Conservation (phyloP, 2,329 filamentous ascomycete species). For the Trichoderma asperellum region DNA sequence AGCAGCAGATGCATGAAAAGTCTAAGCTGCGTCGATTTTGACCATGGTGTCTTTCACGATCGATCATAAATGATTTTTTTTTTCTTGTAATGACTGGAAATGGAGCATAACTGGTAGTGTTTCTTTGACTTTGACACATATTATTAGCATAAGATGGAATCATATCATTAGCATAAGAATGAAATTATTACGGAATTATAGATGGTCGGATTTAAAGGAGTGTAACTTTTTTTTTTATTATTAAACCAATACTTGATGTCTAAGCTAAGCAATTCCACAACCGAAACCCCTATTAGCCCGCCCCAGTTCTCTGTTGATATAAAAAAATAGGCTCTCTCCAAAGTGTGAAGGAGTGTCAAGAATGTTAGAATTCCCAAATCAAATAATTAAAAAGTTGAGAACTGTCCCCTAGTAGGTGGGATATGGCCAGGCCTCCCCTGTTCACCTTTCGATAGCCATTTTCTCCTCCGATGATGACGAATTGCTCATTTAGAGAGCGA, state of each 20-base stretch:
- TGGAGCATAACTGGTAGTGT: not conserved
- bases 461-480: not conserved
- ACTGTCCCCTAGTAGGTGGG: conserved; percentile 16
- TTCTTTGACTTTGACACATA: not conserved
- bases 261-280: conserved; percentile 4
- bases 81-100: not conserved
- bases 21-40: conserved; percentile 3
- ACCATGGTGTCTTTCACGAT: not conserved
- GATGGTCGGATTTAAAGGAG: conserved; percentile 15
- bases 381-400: conserved; percentile 13
- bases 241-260: conserved; percentile 8
- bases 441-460: not conserved
- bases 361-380: conserved; percentile 1
- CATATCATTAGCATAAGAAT: not conserved
- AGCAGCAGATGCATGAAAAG: conserved; percentile 27
- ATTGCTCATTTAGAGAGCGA: conserved; percentile 41
- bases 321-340: not conserved
- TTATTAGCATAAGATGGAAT: not conserved
- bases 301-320: conserved; percentile 15
- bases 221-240: conserved; percentile 22
- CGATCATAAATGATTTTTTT: not conserved
- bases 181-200: not conserved
- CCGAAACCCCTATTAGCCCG: not conserved
- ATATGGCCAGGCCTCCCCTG: not conserved
- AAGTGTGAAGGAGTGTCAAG: conserved; percentile 24